Evolutionary conservation across 2,329 filamentous ascomycete species (phyloP).

Genomic region (Berkeleyomyces basicola): DNA sequence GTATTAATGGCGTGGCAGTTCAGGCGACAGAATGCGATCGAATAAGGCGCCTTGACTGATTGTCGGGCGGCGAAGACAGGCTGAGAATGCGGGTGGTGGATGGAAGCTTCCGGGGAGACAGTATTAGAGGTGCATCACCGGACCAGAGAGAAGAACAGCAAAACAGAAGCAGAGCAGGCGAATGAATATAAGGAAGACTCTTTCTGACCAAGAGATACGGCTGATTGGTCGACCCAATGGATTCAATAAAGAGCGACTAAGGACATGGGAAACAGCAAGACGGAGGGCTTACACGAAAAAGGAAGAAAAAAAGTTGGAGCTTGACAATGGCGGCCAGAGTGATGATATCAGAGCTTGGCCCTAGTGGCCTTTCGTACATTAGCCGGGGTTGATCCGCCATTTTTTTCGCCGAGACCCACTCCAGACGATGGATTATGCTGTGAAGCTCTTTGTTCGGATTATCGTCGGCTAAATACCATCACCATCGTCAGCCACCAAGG

Average conservation of each 20-base stretch:
- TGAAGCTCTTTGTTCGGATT: not conserved
- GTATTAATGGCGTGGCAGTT: not conserved
- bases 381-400: not conserved
- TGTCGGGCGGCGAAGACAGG: not conserved
- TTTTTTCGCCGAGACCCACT: not conserved
- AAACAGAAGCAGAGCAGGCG: not conserved
- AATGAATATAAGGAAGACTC: not conserved
- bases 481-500: not conserved
- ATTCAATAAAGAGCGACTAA: not conserved
- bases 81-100: conserved; percentile 7
- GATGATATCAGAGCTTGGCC: conserved; percentile 3
- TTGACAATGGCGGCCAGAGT: not conserved
- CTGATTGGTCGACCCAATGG: not conserved
- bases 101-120: conserved; percentile 11
- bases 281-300: not conserved
- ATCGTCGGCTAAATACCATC: not conserved
- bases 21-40: not conserved
- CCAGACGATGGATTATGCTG: not conserved
- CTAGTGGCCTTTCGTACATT: conserved; percentile 1
- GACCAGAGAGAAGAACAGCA: not conserved
- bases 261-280: not conserved
- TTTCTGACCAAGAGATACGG: not conserved
- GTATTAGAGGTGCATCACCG: conserved; percentile 10
- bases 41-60: not conserved
- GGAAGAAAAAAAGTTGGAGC: not conserved